Base-by-base conservation (phyloP, 345 rosid genomes). In the Laguncularia racemosa region DNA sequence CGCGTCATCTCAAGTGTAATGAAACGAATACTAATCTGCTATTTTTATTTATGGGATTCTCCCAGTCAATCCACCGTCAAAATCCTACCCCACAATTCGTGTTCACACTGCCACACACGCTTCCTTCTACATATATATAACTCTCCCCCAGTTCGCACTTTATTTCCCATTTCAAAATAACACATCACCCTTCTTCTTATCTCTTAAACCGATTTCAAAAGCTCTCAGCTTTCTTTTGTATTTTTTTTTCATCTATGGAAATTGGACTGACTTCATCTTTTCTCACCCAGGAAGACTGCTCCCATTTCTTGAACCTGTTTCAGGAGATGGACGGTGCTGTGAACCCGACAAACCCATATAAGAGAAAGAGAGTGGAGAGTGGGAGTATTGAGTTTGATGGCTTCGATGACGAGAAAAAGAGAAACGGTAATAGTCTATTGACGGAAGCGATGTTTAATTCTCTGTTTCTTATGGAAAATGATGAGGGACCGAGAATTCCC, bases 381-480 rank as follows among this genome's bases (percentile, higher is more conserved):
- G 52, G 44, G 7, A 59, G 21, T 4, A 59, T 40, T 16, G 59
- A 46, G 3, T 61, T 48, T 5, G 50, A 18, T 11, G 44, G 21
- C 1, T 58, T 21, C 20, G 11, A 23, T 19, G 45, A n/a, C 2
- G 61, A 54, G 4, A 44, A 47, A 33, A 16, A 14, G 40, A 33
- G 9, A 9, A 33, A 33, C 40, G 7, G 7, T 33, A 9, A 9
- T 6, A 33, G 7, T 33, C 7, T 9, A 6, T 33, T 33, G 40
- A 33, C 40, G 40, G 40, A 33, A 33, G 74, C 61, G 44, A 72
- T 82, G 58, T 75, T 89, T 43, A 68, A 85, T 0, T 81, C 95
- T 15, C 51, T 80, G 53, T 40, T 86, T 58, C 9, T 76, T 9
- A 53, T 84, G 14, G 89, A 86, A 33, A 95, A 84, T 55, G 91